Conservation (phyloP, 805 yeast species). For the Phaffomyces antillensis region DNA sequence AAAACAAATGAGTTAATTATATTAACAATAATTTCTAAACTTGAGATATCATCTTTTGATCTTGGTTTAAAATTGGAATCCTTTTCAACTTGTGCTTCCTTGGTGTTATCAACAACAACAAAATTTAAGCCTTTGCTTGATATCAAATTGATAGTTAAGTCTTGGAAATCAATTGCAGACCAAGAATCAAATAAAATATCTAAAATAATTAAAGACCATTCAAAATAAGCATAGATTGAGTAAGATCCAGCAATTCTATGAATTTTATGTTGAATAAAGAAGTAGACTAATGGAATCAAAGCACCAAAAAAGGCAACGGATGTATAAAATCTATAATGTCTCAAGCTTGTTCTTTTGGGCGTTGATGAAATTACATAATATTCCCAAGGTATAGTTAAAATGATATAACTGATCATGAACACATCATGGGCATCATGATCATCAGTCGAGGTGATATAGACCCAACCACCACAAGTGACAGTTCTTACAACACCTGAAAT, state of each 20-base stretch:
- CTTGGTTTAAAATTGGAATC: conserved; percentile 13
- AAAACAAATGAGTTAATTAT: conserved; percentile 64
- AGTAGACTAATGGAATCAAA: conserved; percentile 75
- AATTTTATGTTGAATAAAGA: conserved; percentile 90
- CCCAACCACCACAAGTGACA: conserved; percentile 97
- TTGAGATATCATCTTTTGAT: conserved; percentile 20
- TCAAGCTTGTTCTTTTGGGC: conserved; percentile 36
- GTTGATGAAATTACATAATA: conserved; percentile 52
- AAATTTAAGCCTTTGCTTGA: conserved; percentile 14
- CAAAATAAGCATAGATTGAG: conserved; percentile 88
- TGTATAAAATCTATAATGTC: conserved; percentile 46
- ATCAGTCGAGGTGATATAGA: conserved; percentile 92
- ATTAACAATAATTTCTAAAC: conserved; percentile 35
- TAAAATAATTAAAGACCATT: conserved; percentile 81
- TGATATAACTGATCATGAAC: conserved; percentile 87
- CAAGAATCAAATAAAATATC: conserved; percentile 84
- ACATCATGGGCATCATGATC: conserved; percentile 95
- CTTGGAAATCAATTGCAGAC: conserved; percentile 62
- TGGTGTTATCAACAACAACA: conserved; percentile 11
- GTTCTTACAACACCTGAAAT: conserved; percentile 79
- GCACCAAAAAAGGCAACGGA: conserved; percentile 61
- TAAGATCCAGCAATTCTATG: conserved; percentile 88
- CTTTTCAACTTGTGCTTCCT: background rate
- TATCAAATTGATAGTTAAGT: conserved; percentile 40
- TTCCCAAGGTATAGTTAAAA: conserved; percentile 91